Conservation (phyloP, 2,329 filamentous ascomycete genomes). For the Nakataea oryzae region DNA sequence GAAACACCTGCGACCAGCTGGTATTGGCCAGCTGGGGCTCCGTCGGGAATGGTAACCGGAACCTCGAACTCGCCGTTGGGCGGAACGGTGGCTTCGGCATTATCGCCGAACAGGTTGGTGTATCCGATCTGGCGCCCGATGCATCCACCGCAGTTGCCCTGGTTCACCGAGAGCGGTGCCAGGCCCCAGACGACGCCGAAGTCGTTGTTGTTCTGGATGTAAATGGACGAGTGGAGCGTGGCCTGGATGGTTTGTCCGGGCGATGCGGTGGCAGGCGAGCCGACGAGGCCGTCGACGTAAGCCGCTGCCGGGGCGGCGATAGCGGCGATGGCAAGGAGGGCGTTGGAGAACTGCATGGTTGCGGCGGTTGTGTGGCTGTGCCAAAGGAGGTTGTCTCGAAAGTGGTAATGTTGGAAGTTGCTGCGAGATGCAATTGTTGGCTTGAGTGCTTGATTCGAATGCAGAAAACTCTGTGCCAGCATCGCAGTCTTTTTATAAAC, state of each 20-base stretch:
- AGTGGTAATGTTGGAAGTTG: too few species aligned
- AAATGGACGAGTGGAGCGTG: constrained; percentile 17
- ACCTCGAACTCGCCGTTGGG: neutral
- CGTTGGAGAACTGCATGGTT: constrained; percentile 9
- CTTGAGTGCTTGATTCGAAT: too few species aligned
- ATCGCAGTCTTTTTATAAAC: too few species aligned
- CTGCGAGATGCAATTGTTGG: too few species aligned
- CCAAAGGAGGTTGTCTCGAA: neutral
- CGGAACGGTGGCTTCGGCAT: neutral
- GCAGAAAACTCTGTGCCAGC: too few species aligned
- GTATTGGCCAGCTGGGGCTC: neutral
- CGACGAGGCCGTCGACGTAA: constrained; percentile 13
- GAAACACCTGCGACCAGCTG: neutral
- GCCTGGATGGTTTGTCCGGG: constrained; percentile 15
- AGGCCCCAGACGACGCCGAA: constrained; percentile 20
- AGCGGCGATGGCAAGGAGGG: constrained; percentile 12
- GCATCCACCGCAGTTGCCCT: constrained; percentile 10
- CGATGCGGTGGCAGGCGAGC: constrained; percentile 11
- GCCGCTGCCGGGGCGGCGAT: constrained; percentile 9
- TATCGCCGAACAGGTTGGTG: constrained; percentile 5
- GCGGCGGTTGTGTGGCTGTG: neutral
- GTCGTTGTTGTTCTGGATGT: constrained; percentile 23
- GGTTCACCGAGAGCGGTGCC: neutral
- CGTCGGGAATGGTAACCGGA: neutral
- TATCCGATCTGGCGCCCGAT: constrained; percentile 19